Base-by-base conservation (phyloP, 1,139 yeast genomes). In the Nematodospora anomalae region DNA sequence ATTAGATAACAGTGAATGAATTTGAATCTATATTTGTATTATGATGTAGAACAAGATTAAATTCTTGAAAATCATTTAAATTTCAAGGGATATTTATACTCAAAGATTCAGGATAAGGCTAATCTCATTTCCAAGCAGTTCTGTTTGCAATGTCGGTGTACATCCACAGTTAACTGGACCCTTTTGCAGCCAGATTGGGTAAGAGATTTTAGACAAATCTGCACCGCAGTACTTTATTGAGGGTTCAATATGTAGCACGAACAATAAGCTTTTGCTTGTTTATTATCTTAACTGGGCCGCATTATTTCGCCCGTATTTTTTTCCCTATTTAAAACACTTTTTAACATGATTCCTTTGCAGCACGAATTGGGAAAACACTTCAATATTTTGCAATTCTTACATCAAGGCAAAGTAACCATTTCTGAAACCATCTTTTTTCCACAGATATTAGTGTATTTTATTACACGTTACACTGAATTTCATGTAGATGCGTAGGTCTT, bases 161-260 rank as follows among this genome's bases (percentile, higher is more conserved):
- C 8, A 18, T 18, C 21, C 6, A 18, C 8, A 18, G 21, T 18
- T 18, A 8, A 18, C n/a, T 11, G 12, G 9, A 29, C 21, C 44
- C 45, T 40, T 42, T 42, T 36, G 44, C 43, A 42, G 39, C 45
- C 41, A 37, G 35, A 40, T 33, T 16, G 28, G 45, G 45, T 18
- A 42, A 42, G 8, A 18, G 8, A 6, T 8, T 18, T 18, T 18
- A 8, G 8, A 18, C 8, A 18, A 6, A 18, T 18, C 21, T 18
- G 8, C 21, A 18, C 21, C 21, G 21, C 21, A 18, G 8, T 18
- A 18, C 21, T 6, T 18, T 6, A 8, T 18, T 18, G 7, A 8
- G 21, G 7, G 8, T 18, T 18, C 21, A 18, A 8, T 6, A 8
- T 18, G 21, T 8, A 18, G 21, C 21, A 8, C 6, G 8, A 6